Percentiles rank a stretch among this genome's conserved stretches.
Conservation (phyloP, 2,329 filamentous ascomycete genomes). For the Botryotinia globosa region DNA sequence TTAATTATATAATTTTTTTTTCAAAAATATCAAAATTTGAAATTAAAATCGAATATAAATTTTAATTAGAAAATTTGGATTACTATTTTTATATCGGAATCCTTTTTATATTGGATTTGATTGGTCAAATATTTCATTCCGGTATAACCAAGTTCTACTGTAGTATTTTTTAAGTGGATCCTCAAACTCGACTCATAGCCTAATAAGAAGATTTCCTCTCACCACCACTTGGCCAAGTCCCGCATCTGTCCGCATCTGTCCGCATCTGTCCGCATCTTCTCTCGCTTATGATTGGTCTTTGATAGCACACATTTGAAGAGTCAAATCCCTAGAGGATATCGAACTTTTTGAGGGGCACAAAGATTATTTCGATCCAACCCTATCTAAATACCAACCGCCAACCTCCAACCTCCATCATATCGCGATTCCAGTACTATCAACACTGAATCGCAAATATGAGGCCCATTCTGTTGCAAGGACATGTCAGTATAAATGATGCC, state of each 20-base stretch:
- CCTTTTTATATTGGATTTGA: too few relatives aligned
- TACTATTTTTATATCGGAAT: too few relatives aligned
- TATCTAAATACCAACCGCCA: slow-evolving; percentile 13
- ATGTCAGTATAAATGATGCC: slow-evolving; percentile 55
- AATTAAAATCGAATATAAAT: too few relatives aligned
- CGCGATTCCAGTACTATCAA: slow-evolving; percentile 13
- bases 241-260: slow-evolving; percentile 7
- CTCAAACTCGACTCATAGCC: not conserved
- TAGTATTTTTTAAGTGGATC: not conserved
- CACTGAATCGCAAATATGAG: slow-evolving; percentile 66
- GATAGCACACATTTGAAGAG: slow-evolving; percentile 21
- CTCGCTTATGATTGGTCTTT: slow-evolving; percentile 20
- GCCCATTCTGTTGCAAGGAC: slow-evolving; percentile 91
- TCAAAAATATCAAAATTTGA: too few relatives aligned
- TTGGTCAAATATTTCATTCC: too few relatives aligned
- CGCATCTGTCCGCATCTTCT: slow-evolving; percentile 1
- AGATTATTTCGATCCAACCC: slow-evolving; percentile 16
- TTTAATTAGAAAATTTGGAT: too few relatives aligned
- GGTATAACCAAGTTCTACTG: too few relatives aligned
- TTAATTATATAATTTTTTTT: too few relatives aligned
- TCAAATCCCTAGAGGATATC: slow-evolving; percentile 20
- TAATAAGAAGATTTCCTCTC: not conserved
- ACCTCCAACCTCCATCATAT: slow-evolving; percentile 8
- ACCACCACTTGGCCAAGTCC: not conserved
- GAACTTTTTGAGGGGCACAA: slow-evolving; percentile 24